phyloP scores from a whole-genome alignment of 176 grass and related monocot genomes.

The Rhynchospora pubera region DNA sequence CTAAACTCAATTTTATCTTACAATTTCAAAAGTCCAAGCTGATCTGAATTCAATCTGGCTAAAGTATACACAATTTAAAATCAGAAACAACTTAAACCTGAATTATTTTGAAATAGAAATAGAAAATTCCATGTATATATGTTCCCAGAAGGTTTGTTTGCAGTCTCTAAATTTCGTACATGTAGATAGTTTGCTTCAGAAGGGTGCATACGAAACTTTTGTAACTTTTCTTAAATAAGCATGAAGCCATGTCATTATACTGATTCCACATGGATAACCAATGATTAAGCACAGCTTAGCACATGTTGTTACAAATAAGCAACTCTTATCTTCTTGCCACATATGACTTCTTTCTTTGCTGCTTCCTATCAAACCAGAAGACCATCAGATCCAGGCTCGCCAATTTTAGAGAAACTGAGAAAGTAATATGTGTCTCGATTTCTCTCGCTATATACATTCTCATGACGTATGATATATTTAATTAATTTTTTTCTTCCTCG shows the following conservation, averaged over 20 bases:
- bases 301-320: conserved; percentile 18
- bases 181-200: neutral
- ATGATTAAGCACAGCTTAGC: conserved; percentile 19
- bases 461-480: neutral
- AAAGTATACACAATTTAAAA: neutral
- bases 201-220: neutral
- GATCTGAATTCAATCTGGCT: neutral
- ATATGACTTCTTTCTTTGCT: neutral
- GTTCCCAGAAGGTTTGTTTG: too few species aligned
- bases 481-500: neutral
- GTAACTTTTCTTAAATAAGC: neutral
- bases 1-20: neutral
- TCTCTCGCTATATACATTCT: neutral
- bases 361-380: neutral
- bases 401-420: neutral
- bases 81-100: neutral
- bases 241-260: neutral
- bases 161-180: too few species aligned
- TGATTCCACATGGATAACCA: conserved; percentile 22
- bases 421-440: neutral
- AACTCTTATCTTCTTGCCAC: neutral
- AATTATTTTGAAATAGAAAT: neutral
- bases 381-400: neutral
- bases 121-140: too few species aligned
- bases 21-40: neutral